Base-by-base conservation (phyloP, 768 basidiomycete genomes). In the Mycena albidolilacea region DNA sequence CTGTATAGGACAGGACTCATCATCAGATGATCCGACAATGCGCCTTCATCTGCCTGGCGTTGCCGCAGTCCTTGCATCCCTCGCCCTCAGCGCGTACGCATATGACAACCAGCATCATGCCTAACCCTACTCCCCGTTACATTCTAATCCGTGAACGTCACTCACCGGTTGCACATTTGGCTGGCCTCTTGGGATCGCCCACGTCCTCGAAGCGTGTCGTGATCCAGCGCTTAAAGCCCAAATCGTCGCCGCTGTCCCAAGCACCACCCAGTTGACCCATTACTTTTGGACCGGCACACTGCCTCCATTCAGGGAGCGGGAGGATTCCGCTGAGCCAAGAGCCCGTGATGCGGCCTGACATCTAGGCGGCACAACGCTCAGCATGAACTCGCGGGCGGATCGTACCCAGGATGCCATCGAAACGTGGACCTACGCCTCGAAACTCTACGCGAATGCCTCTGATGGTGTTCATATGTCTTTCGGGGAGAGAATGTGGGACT, bases 221-320 rank as follows among this genome's bases (percentile, higher is more conserved):
- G 30, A 30, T 30, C 30, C 30, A 30, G 30, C 2, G 30, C 57
- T 60, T 46, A 60, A 48, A 50, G 10, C 58, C 8, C 12, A 46
- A 60, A 68, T 68, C 46, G 67, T 60, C 37, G 46, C 67, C 21
- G 67, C 67, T 19, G 37, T 68, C 48, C 37, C 44, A 6, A n/a
- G 3, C 4, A 68, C 67, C n/a, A 37, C 46, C 1, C 17, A 44
- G 5, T 48, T 68, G 46, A 17, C 67, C 4, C 66, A 67, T 9
- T 67, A 67, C 44, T 67, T 67, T 44, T 67, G 66, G 66, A 67
- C 66, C 1, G 66, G 66, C 11, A 38, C 38, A 12, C 57, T 67
- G 6, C 7, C 66, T 35, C 66, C 66, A 15, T 67, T 67, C 58
- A 39, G 46, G 5, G 57, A 44, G 50, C 58, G 67, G n/a, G 46